These are phyloP conservation scores for Aspergillus avenaceus DNA, from an alignment of 495 filamentous ascomycete species.

Conservation along the genomic window DNA sequence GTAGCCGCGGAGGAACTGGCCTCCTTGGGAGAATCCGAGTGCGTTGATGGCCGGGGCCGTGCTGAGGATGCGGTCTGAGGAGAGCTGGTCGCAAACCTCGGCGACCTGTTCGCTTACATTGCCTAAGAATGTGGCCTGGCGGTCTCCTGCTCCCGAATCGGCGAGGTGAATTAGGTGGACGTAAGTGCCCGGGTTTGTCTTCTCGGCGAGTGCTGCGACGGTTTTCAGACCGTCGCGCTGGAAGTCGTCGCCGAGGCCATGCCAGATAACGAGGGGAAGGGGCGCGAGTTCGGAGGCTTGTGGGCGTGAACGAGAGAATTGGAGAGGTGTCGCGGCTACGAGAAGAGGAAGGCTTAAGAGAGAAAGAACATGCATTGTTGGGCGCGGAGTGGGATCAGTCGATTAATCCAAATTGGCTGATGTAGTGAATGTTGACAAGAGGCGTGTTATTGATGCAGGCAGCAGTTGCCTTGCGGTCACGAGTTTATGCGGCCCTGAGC, in stretches of 20 bases:
- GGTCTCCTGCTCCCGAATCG: slow-evolving; percentile 61
- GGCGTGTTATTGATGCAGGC: neutral
- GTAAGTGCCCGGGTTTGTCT: slow-evolving; percentile 75
- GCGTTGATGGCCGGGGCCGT: slow-evolving; percentile 82
- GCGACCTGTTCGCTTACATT: slow-evolving; percentile 79
- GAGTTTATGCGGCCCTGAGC: neutral
- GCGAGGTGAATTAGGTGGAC: slow-evolving; percentile 77
- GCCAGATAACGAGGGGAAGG: slow-evolving; percentile 90
- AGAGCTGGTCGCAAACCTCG: slow-evolving; percentile 75
- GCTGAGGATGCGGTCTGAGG: slow-evolving; percentile 70
- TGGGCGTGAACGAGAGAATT: no score
- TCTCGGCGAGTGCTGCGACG: slow-evolving; percentile 63
- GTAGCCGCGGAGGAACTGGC: slow-evolving; percentile 92
- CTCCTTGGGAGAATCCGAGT: slow-evolving; percentile 91
- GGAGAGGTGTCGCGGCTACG: slow-evolving; percentile 15
- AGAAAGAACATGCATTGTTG: slow-evolving; percentile 5
- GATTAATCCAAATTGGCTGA: no score
- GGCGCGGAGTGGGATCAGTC: no score
- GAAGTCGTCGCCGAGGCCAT: slow-evolving; percentile 72
- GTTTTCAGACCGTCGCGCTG: slow-evolving; percentile 65
- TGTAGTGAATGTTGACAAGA: no score
- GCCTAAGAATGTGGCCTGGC: slow-evolving; percentile 82
- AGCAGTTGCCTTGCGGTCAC: neutral
- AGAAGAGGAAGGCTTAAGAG: slow-evolving; percentile 13
- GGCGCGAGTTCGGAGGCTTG: slow-evolving; percentile 35